Evolutionary conservation across 352 stramenopile genomes (phyloP).

Genomic region (Globisporangium radiosum): DNA sequence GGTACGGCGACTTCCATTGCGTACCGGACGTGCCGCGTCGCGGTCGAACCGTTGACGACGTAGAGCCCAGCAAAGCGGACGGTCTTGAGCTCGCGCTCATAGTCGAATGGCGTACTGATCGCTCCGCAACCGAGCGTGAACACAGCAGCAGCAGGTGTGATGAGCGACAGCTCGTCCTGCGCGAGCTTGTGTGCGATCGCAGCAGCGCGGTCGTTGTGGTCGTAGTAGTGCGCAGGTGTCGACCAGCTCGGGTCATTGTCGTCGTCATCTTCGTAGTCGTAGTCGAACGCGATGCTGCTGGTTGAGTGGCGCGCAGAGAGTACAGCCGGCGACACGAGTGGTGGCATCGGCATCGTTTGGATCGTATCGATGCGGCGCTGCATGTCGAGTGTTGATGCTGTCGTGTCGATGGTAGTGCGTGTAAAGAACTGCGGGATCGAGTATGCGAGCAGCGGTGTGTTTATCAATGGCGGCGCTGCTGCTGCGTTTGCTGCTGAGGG

Average conservation of each 20-base stretch:
- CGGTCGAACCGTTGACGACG: constrained; percentile 44
- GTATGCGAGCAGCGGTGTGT: background rate
- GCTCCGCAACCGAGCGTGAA: background rate
- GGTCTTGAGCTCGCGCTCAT: constrained; percentile 19
- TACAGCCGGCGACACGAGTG: background rate
- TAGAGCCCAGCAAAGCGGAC: constrained; percentile 48
- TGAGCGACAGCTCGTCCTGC: constrained; percentile 7
- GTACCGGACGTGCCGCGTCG: constrained; percentile 51
- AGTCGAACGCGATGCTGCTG: background rate
- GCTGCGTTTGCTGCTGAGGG: background rate
- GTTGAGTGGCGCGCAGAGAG: background rate
- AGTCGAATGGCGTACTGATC: constrained; percentile 5
- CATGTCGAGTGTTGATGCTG: constrained; percentile 5
- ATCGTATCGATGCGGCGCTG: constrained; percentile 7
- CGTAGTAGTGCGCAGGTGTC: constrained; percentile 7
- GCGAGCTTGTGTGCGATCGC: constrained; percentile 13
- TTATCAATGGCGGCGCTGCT: background rate
- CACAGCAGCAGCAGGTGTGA: background rate
- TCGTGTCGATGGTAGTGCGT: background rate
- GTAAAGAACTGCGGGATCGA: constrained; percentile 2
- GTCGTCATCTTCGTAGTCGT: background rate
- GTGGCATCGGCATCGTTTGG: background rate
- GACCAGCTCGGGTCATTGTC: constrained; percentile 7
- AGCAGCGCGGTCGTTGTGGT: constrained; percentile 9
- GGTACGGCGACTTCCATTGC: constrained; percentile 48